Conservation (phyloP, 768 basidiomycete genomes). For the Lactarius hatsudake region DNA sequence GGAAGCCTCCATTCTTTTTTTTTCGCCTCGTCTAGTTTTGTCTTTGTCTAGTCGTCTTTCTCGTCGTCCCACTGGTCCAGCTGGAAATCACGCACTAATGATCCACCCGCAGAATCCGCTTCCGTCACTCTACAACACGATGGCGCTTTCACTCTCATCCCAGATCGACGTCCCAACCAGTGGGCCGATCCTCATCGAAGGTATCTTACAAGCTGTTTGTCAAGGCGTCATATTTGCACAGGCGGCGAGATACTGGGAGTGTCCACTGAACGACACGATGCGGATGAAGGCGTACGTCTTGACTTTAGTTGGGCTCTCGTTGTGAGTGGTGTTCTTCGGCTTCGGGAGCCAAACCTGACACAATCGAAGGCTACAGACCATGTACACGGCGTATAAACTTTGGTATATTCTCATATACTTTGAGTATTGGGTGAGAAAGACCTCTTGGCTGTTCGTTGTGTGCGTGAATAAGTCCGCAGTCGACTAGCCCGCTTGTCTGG, state of each 20-base stretch:
- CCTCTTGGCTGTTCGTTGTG: background rate
- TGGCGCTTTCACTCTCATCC: conserved; percentile 3
- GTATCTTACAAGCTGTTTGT: conserved; percentile 47
- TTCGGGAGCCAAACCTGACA: background rate
- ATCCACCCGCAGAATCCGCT: background rate
- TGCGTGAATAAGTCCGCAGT: conserved; percentile 19
- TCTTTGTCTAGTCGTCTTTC: background rate
- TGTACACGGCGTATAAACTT: conserved; percentile 31
- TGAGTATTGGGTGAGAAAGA: conserved; percentile 28
- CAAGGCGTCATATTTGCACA: conserved; percentile 37
- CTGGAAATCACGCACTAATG: conserved; percentile 5
- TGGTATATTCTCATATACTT: conserved; percentile 31
- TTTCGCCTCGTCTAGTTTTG: background rate
- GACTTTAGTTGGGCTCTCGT: conserved; percentile 39
- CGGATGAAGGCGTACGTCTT: conserved; percentile 43
- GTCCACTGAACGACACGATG: conserved; percentile 45
- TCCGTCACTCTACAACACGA: background rate
- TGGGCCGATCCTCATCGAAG: conserved; percentile 45
- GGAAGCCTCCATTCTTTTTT: background rate
- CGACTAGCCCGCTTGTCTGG: conserved; percentile 43
- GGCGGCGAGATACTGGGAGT: conserved; percentile 37
- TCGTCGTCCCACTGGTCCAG: background rate
- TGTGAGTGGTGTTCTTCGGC: conserved; percentile 36
- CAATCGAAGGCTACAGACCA: conserved; percentile 30
- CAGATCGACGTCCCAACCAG: conserved; percentile 23